A percentile compares a stretch with the other conserved stretches of the same genome.
Evolutionary conservation across 371 early-diverging fungal species (phyloP).

Genomic region (Capniomyces stellatus): DNA sequence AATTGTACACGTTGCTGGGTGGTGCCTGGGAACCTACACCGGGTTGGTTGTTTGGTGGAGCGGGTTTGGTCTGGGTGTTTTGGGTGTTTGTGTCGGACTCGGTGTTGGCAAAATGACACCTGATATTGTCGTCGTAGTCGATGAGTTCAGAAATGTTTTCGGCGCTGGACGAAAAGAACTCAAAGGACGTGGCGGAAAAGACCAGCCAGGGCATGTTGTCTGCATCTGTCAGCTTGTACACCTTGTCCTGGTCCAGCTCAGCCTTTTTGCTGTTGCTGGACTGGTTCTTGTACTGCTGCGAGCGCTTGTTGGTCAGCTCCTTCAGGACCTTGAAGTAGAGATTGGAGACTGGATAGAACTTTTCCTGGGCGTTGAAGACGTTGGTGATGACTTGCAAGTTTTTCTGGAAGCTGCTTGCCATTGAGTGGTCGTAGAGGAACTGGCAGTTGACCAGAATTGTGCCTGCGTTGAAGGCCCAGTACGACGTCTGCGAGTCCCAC

Average conservation of each 20-base stretch:
- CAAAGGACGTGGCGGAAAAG: not conserved
- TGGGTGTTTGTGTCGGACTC: not conserved
- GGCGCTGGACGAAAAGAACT: not conserved
- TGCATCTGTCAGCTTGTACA: not conserved
- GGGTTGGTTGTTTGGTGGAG: not conserved
- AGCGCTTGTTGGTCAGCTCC: not conserved
- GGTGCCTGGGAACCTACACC: not conserved
- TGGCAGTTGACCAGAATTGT: constrained; percentile 21
- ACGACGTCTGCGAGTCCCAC: constrained; percentile 24
- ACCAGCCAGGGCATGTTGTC: constrained; percentile 1
- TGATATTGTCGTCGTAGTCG: not conserved
- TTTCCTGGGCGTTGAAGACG: not conserved
- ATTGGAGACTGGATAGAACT: not conserved
- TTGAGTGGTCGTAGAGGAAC: not conserved
- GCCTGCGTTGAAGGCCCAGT: constrained; percentile 25
- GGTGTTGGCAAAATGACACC: not conserved
- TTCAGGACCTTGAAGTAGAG: not conserved
- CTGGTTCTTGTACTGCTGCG: not conserved
- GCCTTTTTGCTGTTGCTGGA: too few species aligned
- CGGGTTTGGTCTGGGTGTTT: not conserved
- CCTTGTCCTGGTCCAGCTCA: too few species aligned
- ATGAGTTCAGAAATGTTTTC: not conserved
- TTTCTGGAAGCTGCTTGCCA: not conserved
- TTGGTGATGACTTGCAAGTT: not conserved
- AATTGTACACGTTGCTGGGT: not conserved